phyloP scores from a whole-genome alignment of 352 stramenopile genomes.

The Globisporangium radiosum region DNA sequence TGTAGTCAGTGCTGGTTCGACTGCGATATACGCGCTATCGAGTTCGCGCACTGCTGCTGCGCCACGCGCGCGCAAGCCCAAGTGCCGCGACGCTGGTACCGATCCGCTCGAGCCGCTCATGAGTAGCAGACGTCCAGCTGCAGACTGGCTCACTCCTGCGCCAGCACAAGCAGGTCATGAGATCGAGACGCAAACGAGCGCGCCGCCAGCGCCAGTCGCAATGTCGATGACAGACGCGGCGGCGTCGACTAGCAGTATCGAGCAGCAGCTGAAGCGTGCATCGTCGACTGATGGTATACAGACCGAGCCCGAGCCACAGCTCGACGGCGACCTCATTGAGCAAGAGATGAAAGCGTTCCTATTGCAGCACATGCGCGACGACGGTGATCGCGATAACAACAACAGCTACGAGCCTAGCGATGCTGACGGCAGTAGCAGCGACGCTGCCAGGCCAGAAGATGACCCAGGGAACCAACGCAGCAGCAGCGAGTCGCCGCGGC shows the following conservation, averaged over 20 bases:
- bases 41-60: not conserved
- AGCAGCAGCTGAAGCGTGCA: slow-evolving; percentile 1
- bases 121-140: slow-evolving; percentile 1
- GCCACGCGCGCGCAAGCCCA: slow-evolving; percentile 5
- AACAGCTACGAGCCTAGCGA: not conserved
- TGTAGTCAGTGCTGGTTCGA: not conserved
- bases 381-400: not conserved
- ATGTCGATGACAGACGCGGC: slow-evolving; percentile 8
- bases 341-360: slow-evolving; percentile 59
- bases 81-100: slow-evolving; percentile 34
- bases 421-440: not conserved
- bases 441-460: not conserved
- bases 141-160: not conserved
- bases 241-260: not conserved
- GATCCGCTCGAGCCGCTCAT: slow-evolving; percentile 55
- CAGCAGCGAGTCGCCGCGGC: slow-evolving; percentile 25
- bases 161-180: slow-evolving; percentile 11
- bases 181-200: slow-evolving; percentile 44
- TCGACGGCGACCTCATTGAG: slow-evolving; percentile 31
- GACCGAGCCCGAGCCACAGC: slow-evolving; percentile 14
- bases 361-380: slow-evolving; percentile 19
- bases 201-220: slow-evolving; percentile 27
- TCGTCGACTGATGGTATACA: not conserved
- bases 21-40: not conserved
- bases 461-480: slow-evolving; percentile 8